Conservation (phyloP, 2,329 filamentous ascomycete genomes). For the Ascochyta rabiei region DNA sequence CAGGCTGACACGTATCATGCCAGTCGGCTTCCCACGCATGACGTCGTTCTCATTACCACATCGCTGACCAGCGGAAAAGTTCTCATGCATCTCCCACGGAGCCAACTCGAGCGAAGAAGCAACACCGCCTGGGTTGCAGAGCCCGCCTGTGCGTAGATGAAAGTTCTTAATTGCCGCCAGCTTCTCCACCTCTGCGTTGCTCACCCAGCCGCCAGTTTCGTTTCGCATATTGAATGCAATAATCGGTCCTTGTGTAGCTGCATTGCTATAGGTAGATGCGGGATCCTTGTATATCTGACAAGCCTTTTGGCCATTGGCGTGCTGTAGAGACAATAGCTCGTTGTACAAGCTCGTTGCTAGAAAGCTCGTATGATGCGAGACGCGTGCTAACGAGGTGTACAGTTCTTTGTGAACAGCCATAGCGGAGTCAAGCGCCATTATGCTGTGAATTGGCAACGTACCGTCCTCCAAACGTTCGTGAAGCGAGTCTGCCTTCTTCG, state of each 20-base stretch:
- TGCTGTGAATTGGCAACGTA: conserved; percentile 87
- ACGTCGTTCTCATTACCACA: conserved; percentile 86
- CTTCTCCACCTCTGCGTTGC: conserved; percentile 85
- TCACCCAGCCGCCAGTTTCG: conserved; percentile 73
- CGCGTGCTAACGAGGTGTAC: conserved; percentile 71
- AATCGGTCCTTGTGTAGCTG: conserved; percentile 69
- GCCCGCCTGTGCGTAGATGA: conserved; percentile 83
- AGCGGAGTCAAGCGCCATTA: conserved; percentile 79
- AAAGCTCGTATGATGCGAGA: conserved; percentile 73
- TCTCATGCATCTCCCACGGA: conserved; percentile 80
- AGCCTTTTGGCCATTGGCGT: conserved; percentile 70
- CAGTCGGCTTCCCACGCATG: conserved; percentile 83
- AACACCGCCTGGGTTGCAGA: conserved; percentile 91
- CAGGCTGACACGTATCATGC: conserved; percentile 82
- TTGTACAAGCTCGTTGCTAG: conserved; percentile 66
- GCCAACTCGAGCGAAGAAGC: conserved; percentile 73
- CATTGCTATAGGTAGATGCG: conserved; percentile 51
- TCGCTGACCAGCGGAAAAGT: conserved; percentile 82
- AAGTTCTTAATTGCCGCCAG: conserved; percentile 78
- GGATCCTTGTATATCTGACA: conserved; percentile 68
- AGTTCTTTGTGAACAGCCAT: conserved; percentile 71
- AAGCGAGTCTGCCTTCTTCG: conserved; percentile 70
- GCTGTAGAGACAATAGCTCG: conserved; percentile 65
- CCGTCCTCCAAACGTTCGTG: conserved; percentile 91
- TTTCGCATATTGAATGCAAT: conserved; percentile 83